Base-by-base conservation (phyloP, 768 basidiomycete genomes). In the Suillus occidentalis region DNA sequence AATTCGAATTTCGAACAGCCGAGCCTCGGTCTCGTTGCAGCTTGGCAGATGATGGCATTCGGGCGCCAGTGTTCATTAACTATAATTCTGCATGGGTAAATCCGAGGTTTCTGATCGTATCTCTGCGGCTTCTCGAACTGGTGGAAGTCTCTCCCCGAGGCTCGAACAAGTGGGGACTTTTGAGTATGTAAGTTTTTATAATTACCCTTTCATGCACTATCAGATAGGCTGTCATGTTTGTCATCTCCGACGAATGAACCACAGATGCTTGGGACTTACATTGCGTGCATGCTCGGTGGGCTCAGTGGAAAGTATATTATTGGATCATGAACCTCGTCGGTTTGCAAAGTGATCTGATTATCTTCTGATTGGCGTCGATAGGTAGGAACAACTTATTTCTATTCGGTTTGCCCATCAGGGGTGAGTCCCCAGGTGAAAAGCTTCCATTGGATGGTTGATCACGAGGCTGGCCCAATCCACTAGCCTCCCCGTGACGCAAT, bases 51-150 rank as follows among this genome's bases (percentile, higher is more conserved):
- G 22, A 22, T 22, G 12, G 47, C 52, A 31, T 31, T 10, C 34
- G 10, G 20, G 31, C 31, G 28, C 31, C 4, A 31, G 14, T 50
- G 0, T 13, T 49, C 43, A 45, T 45, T 45, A 43, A 13, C 43
- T 45, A 49, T 50, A 7, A 47, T 20, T 0, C 47, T n/a, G 13
- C 53, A 31, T n/a, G 53, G 31, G 53, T 31, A 55, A 34, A n/a
- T 34, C 8, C 9, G 57, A 58, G 25, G 37, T 40, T 58, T 40
- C 56, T 57, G 37, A 39, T 63, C 62, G 25, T 22, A 40, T 61
- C 36, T 43, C 22, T 42, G 63, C 37, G 40, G 18, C 34, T 58
- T 58, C 57, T 40, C 57, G 57, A 58, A 58, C 4, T 28, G 2
- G 18, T 16, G 50, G 31, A 52, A 52, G 4, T 25, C 14, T 25